Conservation (phyloP, 2,329 filamentous ascomycete genomes). For the Diaporthe vexans region DNA sequence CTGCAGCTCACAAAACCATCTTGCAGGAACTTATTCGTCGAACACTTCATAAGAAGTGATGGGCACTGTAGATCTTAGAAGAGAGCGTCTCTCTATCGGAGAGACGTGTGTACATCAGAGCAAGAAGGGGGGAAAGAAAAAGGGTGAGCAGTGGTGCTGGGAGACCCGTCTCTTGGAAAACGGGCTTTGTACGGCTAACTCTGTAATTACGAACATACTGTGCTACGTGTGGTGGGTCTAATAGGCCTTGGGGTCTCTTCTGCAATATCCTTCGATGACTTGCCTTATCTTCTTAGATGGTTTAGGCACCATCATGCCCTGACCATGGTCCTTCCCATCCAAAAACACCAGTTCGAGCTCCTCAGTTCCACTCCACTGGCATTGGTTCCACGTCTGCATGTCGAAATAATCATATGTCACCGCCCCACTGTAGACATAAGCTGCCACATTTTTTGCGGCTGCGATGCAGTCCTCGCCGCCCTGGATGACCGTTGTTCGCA, state of each 20-base stretch:
- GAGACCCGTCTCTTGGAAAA: no score
- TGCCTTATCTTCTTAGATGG: conserved; percentile 30
- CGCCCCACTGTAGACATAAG: conserved; percentile 46
- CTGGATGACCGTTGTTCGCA: conserved; percentile 46
- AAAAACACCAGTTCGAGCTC: conserved; percentile 48
- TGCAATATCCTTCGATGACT: conserved; percentile 31
- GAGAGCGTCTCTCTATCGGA: no score
- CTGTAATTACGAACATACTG: no score
- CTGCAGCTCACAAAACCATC: no score
- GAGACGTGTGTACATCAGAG: no score
- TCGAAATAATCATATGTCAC: conserved; percentile 36
- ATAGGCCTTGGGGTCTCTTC: background rate
- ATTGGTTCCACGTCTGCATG: background rate
- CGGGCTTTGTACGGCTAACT: no score
- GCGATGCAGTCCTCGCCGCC: conserved; percentile 46
- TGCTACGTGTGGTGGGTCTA: background rate
- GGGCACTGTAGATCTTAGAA: no score
- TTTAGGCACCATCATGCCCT: conserved; percentile 40
- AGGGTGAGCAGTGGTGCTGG: no score
- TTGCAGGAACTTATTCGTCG: background rate
- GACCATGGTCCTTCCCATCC: conserved; percentile 46
- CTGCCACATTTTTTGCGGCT: conserved; percentile 45
- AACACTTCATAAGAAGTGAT: no score
- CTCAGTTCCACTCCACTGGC: conserved; percentile 2
- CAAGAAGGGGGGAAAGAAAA: no score